Conservation (phyloP, 345 rosid species). For the Firmiana major region DNA sequence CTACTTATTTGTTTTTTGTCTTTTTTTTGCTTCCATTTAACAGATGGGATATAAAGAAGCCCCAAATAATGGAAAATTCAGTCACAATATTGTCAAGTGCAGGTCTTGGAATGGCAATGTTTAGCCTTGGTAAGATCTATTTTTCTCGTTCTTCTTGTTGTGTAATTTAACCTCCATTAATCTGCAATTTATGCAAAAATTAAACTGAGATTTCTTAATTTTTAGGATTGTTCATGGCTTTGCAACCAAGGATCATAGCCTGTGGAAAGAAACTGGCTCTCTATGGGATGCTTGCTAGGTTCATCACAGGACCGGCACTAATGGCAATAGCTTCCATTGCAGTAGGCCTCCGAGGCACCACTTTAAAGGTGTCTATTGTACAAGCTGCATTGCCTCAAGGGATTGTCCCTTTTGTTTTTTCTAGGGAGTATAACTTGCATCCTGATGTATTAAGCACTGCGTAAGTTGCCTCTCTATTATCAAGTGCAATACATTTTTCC, state of each 20-base stretch:
- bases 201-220: background rate
- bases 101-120: slow-evolving; percentile 37
- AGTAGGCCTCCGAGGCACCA: slow-evolving; percentile 25
- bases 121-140: slow-evolving; percentile 25
- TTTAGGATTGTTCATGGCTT: slow-evolving; percentile 28
- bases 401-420: slow-evolving; percentile 19
- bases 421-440: slow-evolving; percentile 20
- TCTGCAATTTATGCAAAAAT: background rate
- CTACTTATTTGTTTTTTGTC: background rate
- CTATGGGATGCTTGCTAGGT: slow-evolving; percentile 21
- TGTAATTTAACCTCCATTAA: background rate
- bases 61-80: slow-evolving; percentile 23
- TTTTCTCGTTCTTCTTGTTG: background rate
- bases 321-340: slow-evolving; percentile 26
- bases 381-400: slow-evolving; percentile 28
- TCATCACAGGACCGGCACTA: slow-evolving; percentile 25
- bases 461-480: slow-evolving; percentile 1
- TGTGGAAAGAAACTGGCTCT: slow-evolving; percentile 23
- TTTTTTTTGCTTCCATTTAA: background rate
- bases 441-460: slow-evolving; percentile 19
- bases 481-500: background rate
- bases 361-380: slow-evolving; percentile 20
- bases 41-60: slow-evolving; percentile 23
- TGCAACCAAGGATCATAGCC: slow-evolving; percentile 32
- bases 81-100: slow-evolving; percentile 28